Percentiles rank a stretch among this genome's conserved stretches.
phyloP scores from a whole-genome alignment of 2,329 filamentous ascomycete species.

The Chrysoporthe cubensis region DNA sequence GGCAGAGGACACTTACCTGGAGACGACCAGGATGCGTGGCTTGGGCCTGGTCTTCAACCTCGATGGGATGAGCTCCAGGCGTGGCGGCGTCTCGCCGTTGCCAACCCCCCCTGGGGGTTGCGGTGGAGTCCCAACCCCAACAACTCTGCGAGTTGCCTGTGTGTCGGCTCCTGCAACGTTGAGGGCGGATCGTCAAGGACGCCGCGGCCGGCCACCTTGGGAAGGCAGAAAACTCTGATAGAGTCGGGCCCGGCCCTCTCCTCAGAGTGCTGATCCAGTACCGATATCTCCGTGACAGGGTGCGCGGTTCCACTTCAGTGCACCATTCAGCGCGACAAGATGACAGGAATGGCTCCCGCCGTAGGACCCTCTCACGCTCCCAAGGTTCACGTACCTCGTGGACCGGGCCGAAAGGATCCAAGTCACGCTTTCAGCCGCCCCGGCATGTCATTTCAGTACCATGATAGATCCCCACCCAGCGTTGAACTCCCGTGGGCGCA shows the following conservation, averaged over 20 bases:
- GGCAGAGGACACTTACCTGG: not conserved
- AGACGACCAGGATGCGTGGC: not conserved
- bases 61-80: not conserved
- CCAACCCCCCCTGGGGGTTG: not conserved
- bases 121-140: not conserved
- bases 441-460: constrained; percentile 8
- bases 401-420: constrained; percentile 14
- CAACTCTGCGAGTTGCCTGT: not conserved
- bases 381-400: constrained; percentile 5
- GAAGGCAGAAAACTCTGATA: not conserved
- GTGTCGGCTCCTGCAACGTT: not conserved
- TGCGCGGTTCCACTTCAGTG: not conserved
- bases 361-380: not conserved
- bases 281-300: constrained; percentile 3
- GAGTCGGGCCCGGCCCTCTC: not conserved
- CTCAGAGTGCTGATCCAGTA: not conserved
- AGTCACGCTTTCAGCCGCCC: constrained; percentile 9
- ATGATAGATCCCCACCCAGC: not conserved
- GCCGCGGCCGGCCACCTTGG: not conserved
- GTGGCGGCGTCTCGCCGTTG: not conserved
- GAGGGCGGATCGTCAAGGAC: not conserved
- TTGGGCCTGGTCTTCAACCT: not conserved
- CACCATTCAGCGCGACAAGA: constrained; percentile 11
- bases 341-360: constrained; percentile 15
- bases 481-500: not conserved